Conservation (phyloP, 129 eudicot species). For the Rutidosis leptorrhynchoides region DNA sequence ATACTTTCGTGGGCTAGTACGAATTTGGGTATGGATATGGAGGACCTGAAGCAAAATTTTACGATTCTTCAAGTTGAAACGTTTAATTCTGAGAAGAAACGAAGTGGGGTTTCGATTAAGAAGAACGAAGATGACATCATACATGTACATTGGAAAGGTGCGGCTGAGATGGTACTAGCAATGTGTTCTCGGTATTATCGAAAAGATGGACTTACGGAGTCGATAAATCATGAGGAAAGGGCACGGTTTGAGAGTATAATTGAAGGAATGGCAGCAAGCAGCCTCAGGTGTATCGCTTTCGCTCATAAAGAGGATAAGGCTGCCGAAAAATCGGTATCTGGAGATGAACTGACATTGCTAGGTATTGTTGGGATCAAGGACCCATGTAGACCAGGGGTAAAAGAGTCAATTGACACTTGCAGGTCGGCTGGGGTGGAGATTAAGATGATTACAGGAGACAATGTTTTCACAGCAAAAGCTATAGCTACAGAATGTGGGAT, state of each 20-base stretch:
- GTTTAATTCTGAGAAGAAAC: conserved; percentile 62
- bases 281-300: conserved; percentile 76
- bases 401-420: conserved; percentile 50
- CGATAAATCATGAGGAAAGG: conserved; percentile 33
- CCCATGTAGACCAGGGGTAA: conserved; percentile 60
- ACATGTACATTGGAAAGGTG: conserved; percentile 69
- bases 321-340: conserved; percentile 17
- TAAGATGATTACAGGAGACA: conserved; percentile 14
- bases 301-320: conserved; percentile 40
- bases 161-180: conserved; percentile 60
- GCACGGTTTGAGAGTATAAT: conserved; percentile 40
- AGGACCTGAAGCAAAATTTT: conserved; percentile 36
- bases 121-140: conserved; percentile 28
- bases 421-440: conserved; percentile 21
- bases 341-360: conserved; percentile 8
- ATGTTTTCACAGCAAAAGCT: conserved; percentile 15
- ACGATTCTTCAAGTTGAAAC: conserved; percentile 48
- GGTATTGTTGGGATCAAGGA: conserved; percentile 56
- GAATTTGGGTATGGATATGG: conserved; percentile 51
- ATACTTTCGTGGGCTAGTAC: conserved; percentile 58
- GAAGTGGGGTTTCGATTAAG: conserved; percentile 50
- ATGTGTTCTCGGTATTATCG: conserved; percentile 54
- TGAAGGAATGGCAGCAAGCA: conserved; percentile 68
- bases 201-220: conserved; percentile 24
- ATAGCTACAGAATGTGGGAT: conserved; percentile 8